phyloP scores from a whole-genome alignment of 2,329 filamentous ascomycete species.

The Alternaria dauci region DNA sequence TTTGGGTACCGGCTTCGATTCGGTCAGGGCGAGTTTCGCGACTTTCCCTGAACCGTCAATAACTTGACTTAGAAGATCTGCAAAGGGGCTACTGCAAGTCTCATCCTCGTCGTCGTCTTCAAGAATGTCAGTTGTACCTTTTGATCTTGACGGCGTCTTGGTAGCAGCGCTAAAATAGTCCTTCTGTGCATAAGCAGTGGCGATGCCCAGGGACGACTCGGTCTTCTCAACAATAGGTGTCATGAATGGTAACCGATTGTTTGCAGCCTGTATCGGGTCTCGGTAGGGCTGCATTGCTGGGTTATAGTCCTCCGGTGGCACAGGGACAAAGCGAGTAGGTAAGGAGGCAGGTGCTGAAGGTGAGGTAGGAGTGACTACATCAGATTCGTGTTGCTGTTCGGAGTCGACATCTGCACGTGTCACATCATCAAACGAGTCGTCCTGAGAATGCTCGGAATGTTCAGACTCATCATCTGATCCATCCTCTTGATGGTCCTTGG shows the following conservation, averaged over 20 bases:
- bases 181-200: constrained; percentile 58
- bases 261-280: constrained; percentile 79
- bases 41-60: constrained; percentile 54
- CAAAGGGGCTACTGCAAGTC: constrained; percentile 74
- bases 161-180: constrained; percentile 74
- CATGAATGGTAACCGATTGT: constrained; percentile 96
- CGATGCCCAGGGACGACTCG: constrained; percentile 77
- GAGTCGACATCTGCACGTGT: constrained; percentile 37
- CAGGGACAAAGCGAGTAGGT: constrained; percentile 74
- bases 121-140: constrained; percentile 50
- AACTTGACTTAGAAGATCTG: constrained; percentile 66
- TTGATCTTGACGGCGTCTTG: constrained; percentile 79
- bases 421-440: constrained; percentile 47
- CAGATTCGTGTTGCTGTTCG: constrained; percentile 45
- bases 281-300: constrained; percentile 81
- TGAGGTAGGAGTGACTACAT: constrained; percentile 60
- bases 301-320: constrained; percentile 87
- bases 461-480: constrained; percentile 50
- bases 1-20: constrained; percentile 49
- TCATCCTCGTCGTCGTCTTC: constrained; percentile 52
- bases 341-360: constrained; percentile 46
- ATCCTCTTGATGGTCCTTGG: constrained; percentile 50
- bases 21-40: constrained; percentile 62
- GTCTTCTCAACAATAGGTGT: constrained; percentile 97
- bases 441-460: constrained; percentile 44